Base-by-base conservation (phyloP, 2,329 filamentous ascomycete genomes). In the Exophiala dermatitidis region DNA sequence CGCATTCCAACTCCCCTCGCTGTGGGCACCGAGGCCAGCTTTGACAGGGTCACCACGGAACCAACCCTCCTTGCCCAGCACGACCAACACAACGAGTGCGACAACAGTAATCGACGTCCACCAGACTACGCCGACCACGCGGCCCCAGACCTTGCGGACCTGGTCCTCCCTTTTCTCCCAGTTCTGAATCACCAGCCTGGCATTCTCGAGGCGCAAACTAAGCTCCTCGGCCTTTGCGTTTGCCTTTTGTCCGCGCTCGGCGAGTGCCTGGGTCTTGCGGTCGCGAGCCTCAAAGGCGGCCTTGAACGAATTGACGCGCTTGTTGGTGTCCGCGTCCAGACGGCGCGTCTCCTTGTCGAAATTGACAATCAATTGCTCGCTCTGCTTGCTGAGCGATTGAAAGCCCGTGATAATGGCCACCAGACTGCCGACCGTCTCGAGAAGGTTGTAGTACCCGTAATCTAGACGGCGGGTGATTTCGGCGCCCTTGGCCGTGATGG, bases 381-480 rank as follows among this genome's bases (percentile, higher is more conserved):
- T 69, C 5, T 71, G 69, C 34, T 66, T 66, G 3, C 66, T 65
- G 3, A 75, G 67, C 29, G 68, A 66, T 40, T 73, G 68, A 52
- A 76, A 72, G 4, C 66, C 67, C 3, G 62, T 59, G n/a, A 75
- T 69, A 0, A 69, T 69, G 5, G 67, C 63, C 46, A 70, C 67
- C 5, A 76, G 64, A 3, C 64, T 64, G 5, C 71, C 68, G 34
- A 73, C 60, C 46, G 71, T 72, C 54, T 74, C 71, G 7, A 76
- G 65, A 0, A 76, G 64, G 49, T 71, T 73, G 60, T 75, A 75
- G 59, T 75, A 76, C 1, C 72, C 72, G 57, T 73, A 73, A 53
- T 76, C 74, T 3, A 76, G 65, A 32, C 71, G 66, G 43, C 72
- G 69, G 19, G 73, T 74, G 41, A 73, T 68, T 37, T 72, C 70